Conservation (phyloP, 2,329 filamentous ascomycete genomes). For the Neonectria ditissima region DNA sequence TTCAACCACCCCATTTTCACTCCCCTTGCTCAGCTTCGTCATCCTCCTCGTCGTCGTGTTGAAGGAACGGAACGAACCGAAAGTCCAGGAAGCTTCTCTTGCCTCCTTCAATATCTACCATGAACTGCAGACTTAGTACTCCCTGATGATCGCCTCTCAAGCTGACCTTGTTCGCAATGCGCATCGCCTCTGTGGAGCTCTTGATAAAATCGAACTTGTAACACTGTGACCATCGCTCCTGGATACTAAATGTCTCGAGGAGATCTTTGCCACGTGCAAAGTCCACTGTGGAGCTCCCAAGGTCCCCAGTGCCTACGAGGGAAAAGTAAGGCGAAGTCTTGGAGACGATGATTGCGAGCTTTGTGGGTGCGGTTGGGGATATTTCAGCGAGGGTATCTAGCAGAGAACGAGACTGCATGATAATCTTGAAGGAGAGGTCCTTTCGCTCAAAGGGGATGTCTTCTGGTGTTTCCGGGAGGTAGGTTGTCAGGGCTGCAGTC, state of each 20-base stretch:
- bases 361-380: slow-evolving; percentile 76
- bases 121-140: slow-evolving; percentile 93
- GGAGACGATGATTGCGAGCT: slow-evolving; percentile 75
- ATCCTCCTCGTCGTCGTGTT: slow-evolving; percentile 62
- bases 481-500: slow-evolving; percentile 90
- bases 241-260: slow-evolving; percentile 79
- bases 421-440: slow-evolving; percentile 88
- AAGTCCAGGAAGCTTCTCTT: slow-evolving; percentile 83
- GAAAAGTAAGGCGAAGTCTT: slow-evolving; percentile 77
- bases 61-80: slow-evolving; percentile 79
- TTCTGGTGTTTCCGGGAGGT: slow-evolving; percentile 78
- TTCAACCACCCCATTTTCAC: background rate
- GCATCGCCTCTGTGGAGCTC: slow-evolving; percentile 92
- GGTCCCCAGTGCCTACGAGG: slow-evolving; percentile 71
- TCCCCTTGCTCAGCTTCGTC: slow-evolving; percentile 41
- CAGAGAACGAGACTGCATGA: slow-evolving; percentile 84
- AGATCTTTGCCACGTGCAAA: slow-evolving; percentile 74
- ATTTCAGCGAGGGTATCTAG: slow-evolving; percentile 79
- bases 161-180: slow-evolving; percentile 90
- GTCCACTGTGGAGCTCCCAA: slow-evolving; percentile 74
- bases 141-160: slow-evolving; percentile 89
- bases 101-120: slow-evolving; percentile 85
- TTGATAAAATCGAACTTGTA: slow-evolving; percentile 92
- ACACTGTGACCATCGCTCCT: slow-evolving; percentile 71
- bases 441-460: slow-evolving; percentile 91